Conservation (phyloP, 768 basidiomycete genomes). For the Tricholoma flavovirens region DNA sequence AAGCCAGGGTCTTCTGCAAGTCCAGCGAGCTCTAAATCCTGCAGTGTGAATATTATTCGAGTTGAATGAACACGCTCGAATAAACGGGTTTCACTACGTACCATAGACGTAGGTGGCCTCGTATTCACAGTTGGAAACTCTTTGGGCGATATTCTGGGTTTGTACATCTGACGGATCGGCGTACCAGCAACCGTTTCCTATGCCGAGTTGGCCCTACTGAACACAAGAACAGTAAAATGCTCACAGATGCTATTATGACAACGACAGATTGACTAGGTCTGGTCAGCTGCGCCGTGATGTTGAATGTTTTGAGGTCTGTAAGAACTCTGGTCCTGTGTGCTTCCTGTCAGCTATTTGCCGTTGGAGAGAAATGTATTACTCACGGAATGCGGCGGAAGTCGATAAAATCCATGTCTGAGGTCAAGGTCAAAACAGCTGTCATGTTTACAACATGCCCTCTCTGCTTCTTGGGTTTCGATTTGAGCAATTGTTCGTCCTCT, state of each 20-base stretch:
- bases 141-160: slow-evolving; percentile 45
- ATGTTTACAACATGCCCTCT: slow-evolving; percentile 45
- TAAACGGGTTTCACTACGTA: slow-evolving; percentile 22
- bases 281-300: slow-evolving; percentile 50
- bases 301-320: slow-evolving; percentile 52
- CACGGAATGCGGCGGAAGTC: slow-evolving; percentile 80
- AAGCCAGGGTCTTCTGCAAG: slow-evolving; percentile 67
- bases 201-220: not conserved
- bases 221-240: slow-evolving; percentile 2
- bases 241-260: slow-evolving; percentile 60
- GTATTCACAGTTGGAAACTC: slow-evolving; percentile 69
- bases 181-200: slow-evolving; percentile 78
- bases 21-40: slow-evolving; percentile 65
- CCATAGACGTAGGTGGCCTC: slow-evolving; percentile 57
- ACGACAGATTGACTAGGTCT: slow-evolving; percentile 71
- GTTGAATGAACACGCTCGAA: not conserved
- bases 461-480: slow-evolving; percentile 37
- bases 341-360: not conserved
- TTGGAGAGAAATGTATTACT: slow-evolving; percentile 12
- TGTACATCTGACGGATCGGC: slow-evolving; percentile 44
- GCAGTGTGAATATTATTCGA: not conserved
- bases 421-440: slow-evolving; percentile 69
- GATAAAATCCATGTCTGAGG: slow-evolving; percentile 68
- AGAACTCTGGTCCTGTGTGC: slow-evolving; percentile 61
- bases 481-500: slow-evolving; percentile 20